These are phyloP conservation scores for Dimocarpus longan DNA, from an alignment of 345 rosid genomes.

Conservation along the genomic window DNA sequence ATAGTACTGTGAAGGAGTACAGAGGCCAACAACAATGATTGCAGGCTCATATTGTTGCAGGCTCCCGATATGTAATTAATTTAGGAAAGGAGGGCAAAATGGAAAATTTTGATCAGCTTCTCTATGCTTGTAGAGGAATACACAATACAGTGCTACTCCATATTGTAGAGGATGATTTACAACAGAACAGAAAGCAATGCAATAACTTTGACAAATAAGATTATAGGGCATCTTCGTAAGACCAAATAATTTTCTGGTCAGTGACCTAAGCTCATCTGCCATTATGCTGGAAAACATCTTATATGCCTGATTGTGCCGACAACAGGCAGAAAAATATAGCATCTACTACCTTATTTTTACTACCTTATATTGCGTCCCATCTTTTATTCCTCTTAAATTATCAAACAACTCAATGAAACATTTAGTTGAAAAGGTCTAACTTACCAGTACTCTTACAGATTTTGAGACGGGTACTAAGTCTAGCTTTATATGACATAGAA, in stretches of 20 bases:
- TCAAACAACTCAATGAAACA: neutral
- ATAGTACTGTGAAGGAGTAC: neutral
- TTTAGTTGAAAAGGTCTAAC: neutral
- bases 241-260: neutral
- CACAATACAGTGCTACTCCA: neutral
- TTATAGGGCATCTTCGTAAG: neutral
- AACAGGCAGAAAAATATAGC: neutral
- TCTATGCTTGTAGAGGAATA: neutral
- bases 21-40: neutral
- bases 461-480: neutral
- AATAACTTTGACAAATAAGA: neutral
- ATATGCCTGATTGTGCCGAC: neutral
- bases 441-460: neutral
- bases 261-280: neutral
- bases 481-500: neutral
- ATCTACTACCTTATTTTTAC: neutral
- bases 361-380: neutral
- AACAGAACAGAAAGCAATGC: neutral
- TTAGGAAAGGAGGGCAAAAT: neutral
- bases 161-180: neutral
- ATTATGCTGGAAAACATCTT: neutral
- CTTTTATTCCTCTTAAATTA: conserved; percentile 1
- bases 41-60: neutral
- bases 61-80: neutral
- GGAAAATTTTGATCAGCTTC: neutral